Conservation (phyloP, 768 basidiomycete species). For the Leucocoprinus leucothites region DNA sequence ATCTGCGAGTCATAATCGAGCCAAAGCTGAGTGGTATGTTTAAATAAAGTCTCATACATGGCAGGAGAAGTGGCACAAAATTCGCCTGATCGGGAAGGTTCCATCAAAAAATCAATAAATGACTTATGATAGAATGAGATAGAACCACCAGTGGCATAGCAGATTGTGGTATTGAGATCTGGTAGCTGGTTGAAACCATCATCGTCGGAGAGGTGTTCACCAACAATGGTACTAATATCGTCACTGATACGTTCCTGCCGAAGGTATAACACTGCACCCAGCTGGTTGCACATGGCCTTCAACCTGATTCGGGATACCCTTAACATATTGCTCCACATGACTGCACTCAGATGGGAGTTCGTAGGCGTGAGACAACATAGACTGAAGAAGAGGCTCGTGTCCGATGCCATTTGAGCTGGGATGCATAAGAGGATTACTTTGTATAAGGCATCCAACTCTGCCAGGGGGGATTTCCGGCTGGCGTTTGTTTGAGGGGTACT, state of each 20-base stretch:
- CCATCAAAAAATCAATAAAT: not conserved
- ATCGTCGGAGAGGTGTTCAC: not conserved
- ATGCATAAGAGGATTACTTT: slow-evolving; percentile 5
- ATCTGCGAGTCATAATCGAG: not conserved
- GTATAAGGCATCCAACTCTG: slow-evolving; percentile 16
- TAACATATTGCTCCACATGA: not conserved
- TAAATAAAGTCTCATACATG: not conserved
- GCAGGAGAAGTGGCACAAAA: not conserved
- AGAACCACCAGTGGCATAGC: not conserved
- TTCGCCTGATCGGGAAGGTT: not conserved
- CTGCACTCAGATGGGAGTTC: not conserved
- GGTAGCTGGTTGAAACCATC: not conserved
- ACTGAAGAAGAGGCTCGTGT: slow-evolving; percentile 5
- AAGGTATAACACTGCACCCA: not conserved
- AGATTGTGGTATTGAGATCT: not conserved
- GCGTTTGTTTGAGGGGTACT: too few species aligned
- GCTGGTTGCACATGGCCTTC: not conserved
- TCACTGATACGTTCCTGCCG: not conserved
- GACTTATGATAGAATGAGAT: slow-evolving; percentile 6
- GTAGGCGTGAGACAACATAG: not conserved
- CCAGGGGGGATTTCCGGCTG: not conserved
- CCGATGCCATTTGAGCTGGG: slow-evolving; percentile 21
- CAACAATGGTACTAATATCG: not conserved
- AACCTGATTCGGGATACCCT: not conserved
- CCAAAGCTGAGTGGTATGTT: not conserved